Conservation (phyloP, 768 basidiomycete genomes). For the Serendipita sp. region DNA sequence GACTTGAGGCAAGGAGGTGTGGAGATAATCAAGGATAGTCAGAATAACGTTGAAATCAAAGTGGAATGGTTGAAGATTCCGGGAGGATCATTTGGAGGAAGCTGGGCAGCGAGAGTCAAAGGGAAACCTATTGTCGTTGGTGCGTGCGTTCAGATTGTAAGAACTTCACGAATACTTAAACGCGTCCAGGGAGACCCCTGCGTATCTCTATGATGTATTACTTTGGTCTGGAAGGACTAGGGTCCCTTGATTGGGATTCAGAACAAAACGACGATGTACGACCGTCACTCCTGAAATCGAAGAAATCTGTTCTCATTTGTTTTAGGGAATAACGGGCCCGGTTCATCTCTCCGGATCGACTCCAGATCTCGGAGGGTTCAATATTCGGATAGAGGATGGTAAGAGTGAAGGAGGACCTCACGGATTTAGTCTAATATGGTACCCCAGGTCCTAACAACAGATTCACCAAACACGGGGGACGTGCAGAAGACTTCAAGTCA, state of each 20-base stretch:
- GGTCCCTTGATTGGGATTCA: constrained; percentile 64
- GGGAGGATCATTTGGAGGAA: constrained; percentile 68
- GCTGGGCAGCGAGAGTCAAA: constrained; percentile 75
- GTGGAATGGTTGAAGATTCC: constrained; percentile 79
- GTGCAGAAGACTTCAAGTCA: constrained; percentile 40
- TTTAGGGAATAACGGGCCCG: constrained; percentile 57
- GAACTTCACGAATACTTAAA: constrained; percentile 21
- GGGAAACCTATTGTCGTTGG: constrained; percentile 60
- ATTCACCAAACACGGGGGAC: constrained; percentile 36
- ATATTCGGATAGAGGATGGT: constrained; percentile 69
- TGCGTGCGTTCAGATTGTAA: constrained; percentile 20
- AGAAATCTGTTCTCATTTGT: background rate
- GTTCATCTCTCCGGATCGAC: constrained; percentile 58
- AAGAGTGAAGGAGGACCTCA: constrained; percentile 10
- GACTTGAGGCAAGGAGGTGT: constrained; percentile 76
- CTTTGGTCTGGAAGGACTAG: constrained; percentile 74
- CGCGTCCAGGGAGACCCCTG: constrained; percentile 29
- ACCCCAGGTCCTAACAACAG: background rate
- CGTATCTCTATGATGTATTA: constrained; percentile 74
- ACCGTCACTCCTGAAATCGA: constrained; percentile 2
- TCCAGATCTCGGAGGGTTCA: constrained; percentile 70
- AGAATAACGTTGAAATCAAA: constrained; percentile 73
- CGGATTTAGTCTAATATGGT: too few species aligned
- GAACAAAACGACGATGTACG: constrained; percentile 60
- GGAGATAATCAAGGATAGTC: constrained; percentile 64